Conservation (phyloP, 129 eudicot genomes). For the Artemisia argyi region DNA sequence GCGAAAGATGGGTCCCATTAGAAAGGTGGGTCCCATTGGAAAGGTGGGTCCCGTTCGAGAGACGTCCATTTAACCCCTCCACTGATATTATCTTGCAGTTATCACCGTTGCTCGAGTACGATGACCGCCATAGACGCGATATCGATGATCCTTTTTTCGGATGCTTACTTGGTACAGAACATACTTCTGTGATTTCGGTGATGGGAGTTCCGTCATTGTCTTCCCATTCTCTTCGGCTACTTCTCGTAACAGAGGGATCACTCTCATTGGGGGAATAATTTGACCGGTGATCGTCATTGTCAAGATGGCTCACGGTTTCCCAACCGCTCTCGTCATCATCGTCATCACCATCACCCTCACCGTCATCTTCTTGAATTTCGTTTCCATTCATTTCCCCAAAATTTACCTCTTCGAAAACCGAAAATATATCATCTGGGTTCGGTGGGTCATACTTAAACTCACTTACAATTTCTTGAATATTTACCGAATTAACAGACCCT, state of each 20-base stretch:
- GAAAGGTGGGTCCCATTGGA: slow-evolving; percentile 29
- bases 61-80: slow-evolving; percentile 73
- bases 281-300: slow-evolving; percentile 80
- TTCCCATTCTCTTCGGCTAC: slow-evolving; percentile 62
- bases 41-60: slow-evolving; percentile 45
- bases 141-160: slow-evolving; percentile 57
- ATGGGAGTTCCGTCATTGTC: slow-evolving; percentile 48
- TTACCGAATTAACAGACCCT: slow-evolving; percentile 49
- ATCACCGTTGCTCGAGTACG: slow-evolving; percentile 55
- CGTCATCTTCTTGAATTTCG: slow-evolving; percentile 46
- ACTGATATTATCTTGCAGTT: slow-evolving; percentile 62
- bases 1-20: slow-evolving; percentile 50
- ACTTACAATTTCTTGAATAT: slow-evolving; percentile 52
- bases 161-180: slow-evolving; percentile 46
- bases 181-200: slow-evolving; percentile 69
- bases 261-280: slow-evolving; percentile 78
- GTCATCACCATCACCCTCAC: slow-evolving; percentile 37
- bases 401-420: slow-evolving; percentile 70
- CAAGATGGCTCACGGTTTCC: slow-evolving; percentile 88
- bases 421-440: slow-evolving; percentile 73
- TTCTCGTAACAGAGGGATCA: slow-evolving; percentile 57
- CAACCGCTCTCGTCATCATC: slow-evolving; percentile 86
- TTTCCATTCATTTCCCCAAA: slow-evolving; percentile 57
- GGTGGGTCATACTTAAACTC: slow-evolving; percentile 78
- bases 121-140: slow-evolving; percentile 73